phyloP scores from a whole-genome alignment of 2,329 filamentous ascomycete species.

The Colletotrichum falcatum region DNA sequence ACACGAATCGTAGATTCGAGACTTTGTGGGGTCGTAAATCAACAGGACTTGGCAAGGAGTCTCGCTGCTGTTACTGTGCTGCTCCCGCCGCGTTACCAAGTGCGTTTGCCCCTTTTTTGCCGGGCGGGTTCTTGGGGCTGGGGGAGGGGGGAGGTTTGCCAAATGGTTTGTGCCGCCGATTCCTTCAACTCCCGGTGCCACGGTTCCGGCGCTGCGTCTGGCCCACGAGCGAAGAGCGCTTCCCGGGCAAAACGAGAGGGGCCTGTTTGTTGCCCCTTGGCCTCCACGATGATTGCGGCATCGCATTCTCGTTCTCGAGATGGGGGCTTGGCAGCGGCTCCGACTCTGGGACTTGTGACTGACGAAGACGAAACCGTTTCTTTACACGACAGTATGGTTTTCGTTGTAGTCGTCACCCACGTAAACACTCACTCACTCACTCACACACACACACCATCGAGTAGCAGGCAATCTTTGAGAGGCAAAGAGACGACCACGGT shows the following conservation, averaged over 20 bases:
- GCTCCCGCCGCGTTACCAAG: neutral
- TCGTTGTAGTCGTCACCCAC: neutral
- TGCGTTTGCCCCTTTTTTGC: no score
- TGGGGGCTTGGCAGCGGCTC: neutral
- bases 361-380: neutral
- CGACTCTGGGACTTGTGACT: neutral
- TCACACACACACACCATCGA: neutral
- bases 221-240: neutral
- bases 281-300: neutral
- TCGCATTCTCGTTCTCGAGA: neutral
- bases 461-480: neutral
- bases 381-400: neutral
- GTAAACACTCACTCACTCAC: neutral
- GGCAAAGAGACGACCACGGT: neutral
- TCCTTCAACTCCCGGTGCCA: neutral
- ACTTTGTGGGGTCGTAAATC: neutral
- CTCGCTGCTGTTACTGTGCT: neutral
- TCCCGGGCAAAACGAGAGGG: neutral
- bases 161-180: neutral
- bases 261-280: neutral
- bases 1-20: constrained; percentile 15
- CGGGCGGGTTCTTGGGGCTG: neutral
- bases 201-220: neutral
- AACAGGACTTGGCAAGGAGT: neutral
- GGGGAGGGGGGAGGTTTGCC: no score